Percentiles rank a stretch among this genome's conserved stretches.
These are phyloP conservation scores for Debaryomyces tyrocola DNA, from an alignment of 805 yeast genomes.

Conservation along the genomic window DNA sequence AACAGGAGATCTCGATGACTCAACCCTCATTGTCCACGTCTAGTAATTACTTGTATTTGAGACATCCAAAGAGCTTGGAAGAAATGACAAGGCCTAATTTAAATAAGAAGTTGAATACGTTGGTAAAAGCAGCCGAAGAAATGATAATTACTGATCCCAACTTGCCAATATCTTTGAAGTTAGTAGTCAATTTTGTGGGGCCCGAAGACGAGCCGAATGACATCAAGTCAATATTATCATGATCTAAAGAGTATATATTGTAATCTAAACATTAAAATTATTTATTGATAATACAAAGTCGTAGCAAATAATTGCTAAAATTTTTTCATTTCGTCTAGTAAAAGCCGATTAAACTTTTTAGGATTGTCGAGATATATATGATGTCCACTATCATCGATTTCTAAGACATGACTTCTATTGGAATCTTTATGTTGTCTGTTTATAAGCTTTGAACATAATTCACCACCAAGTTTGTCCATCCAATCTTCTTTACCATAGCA, in stretches of 20 bases:
- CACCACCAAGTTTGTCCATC: constrained; percentile 58
- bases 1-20: constrained; percentile 33
- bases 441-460: constrained; percentile 35
- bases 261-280: background rate
- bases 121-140: constrained; percentile 48
- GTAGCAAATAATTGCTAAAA: constrained; percentile 1
- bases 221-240: background rate
- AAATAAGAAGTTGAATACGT: constrained; percentile 24
- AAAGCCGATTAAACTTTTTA: constrained; percentile 49
- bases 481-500: constrained; percentile 77
- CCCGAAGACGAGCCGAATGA: constrained; percentile 21
- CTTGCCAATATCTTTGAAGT: constrained; percentile 45
- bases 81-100: constrained; percentile 47
- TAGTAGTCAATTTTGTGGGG: constrained; percentile 23
- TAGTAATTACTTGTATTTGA: constrained; percentile 42
- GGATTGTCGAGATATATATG: constrained; percentile 75
- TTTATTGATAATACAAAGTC: background rate
- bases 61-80: constrained; percentile 47
- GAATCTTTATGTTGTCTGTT: constrained; percentile 14
- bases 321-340: constrained; percentile 51
- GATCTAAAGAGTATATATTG: background rate
- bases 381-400: constrained; percentile 65
- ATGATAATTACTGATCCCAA: constrained; percentile 52
- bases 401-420: constrained; percentile 27
- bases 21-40: constrained; percentile 49